Evolutionary conservation across 2,329 filamentous ascomycete species (phyloP), one percentile per base, ranked within the genome.

Genomic region (Rhytidhysteron rufulum): DNA sequence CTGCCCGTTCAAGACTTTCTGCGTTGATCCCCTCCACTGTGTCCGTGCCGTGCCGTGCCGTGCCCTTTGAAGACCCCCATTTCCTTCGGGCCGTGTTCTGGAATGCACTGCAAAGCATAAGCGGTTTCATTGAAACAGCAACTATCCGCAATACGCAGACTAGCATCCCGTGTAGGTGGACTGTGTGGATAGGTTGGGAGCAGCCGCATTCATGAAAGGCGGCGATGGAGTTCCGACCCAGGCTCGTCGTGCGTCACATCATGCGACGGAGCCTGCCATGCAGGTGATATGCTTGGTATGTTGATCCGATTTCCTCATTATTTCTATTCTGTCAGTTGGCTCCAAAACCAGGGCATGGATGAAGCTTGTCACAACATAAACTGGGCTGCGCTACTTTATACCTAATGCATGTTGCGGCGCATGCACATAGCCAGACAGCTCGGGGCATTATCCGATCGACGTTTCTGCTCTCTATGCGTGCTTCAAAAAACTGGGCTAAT

Each of bases 241-340:
- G 47, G 52, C 57, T 48, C 58, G 66, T 51, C 57, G 65, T 45
- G 50, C 53, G 39, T 61, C 58, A 19, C 60, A 61, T 31, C 47
- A 63, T 47, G 40, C 50, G 42, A 62, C 53, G 44, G 65, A 60
- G 48, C 62, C 65, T 43, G 65, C 65, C 21, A 64, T 74, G 31
- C 71, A 74, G 53, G 70, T 74, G 13, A 71, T 74, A 38, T 74
- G 71, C 57, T 60, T 74, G 54, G 65, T 68, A 51, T 49, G 65
- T 64, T 27, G n/a, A n/a, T n/a, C n/a, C n/a, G n/a, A n/a, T n/a
- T n/a, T n/a, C n/a, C n/a, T n/a, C n/a, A n/a, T n/a, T 33, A 33
- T 7, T 16, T 33, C 17, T 15, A 33, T 20, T 20, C 31, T 33
- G 7, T 33, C 31, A n/a, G n/a, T n/a, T n/a, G n/a, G n/a, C n/a